phyloP scores from a whole-genome alignment of 345 rosid species.

The Nephelium lappaceum region DNA sequence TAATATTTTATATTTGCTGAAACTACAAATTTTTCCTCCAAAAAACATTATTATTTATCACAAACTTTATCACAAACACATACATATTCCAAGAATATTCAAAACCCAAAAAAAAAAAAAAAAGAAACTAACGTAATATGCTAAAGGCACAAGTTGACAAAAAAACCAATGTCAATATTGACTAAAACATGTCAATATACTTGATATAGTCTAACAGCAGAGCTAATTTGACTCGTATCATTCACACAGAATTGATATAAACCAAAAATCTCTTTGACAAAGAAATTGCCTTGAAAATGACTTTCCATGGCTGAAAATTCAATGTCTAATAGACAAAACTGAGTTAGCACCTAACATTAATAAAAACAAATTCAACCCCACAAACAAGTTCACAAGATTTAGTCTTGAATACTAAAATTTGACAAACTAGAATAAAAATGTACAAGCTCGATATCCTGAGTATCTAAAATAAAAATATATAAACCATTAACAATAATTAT shows the following conservation, averaged over 20 bases:
- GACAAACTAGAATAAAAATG: background rate
- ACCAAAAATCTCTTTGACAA: background rate
- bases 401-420: background rate
- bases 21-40: background rate
- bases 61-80: background rate
- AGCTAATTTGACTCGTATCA: background rate
- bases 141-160: slow-evolving; percentile 17
- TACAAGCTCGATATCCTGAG: background rate
- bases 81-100: slow-evolving; percentile 21
- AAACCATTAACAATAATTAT: background rate
- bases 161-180: slow-evolving; percentile 1
- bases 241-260: background rate
- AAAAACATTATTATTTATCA: background rate
- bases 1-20: background rate
- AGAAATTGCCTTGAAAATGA: slow-evolving; percentile 6
- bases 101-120: background rate
- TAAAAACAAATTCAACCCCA: background rate
- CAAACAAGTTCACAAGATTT: background rate
- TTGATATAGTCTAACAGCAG: background rate
- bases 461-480: too few species aligned
- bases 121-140: background rate
- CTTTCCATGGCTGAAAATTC: background rate
- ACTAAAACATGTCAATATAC: slow-evolving; percentile 14
- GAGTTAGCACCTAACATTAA: slow-evolving; percentile 7
- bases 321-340: background rate